Base-by-base conservation (phyloP, 2,329 filamentous ascomycete species). In the Cyanodermella asteris region DNA sequence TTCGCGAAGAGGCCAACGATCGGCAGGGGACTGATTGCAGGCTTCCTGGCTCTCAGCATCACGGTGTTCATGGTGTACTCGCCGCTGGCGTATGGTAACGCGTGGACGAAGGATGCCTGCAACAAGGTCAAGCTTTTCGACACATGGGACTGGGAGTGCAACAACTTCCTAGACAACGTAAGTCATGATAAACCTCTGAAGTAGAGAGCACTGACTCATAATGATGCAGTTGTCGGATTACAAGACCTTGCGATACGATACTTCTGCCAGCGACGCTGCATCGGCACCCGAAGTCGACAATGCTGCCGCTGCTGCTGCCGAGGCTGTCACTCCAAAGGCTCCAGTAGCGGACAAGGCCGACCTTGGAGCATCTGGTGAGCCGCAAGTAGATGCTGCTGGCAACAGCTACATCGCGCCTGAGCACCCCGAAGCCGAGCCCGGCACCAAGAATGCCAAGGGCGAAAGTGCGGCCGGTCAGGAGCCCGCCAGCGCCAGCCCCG, bases 111-210 rank as follows among this genome's bases (percentile, higher is more conserved):
- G 56, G 55, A 62, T 30, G 73, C 87, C 42, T 97, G 87, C 61
- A 71, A 68, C 37, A 69, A 68, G 28, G 72, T 87, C 32, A 94
- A 94, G 59, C 57, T 97, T 8, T 72, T 94, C 44, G 57, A 63
- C 30, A 72, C 69, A 2, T 97, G 87, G 87, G 87, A 97, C 46
- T 97, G 84, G 64, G 87, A 97, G 50, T 97, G 87, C 64, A 91
- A 91, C 49, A 82, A 66, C 31, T 97, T 97, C 57, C 59, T 73
- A 38, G 71, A 72, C 36, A 70, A 69, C 44, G 82, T 93, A 70
- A 76, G 77, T 72, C 7, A 10, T 13, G 1, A n/a, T 22, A 16
- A 16, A 7, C 11, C 9, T 5, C 24, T 28, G 11, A 27, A 13
- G 8, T 13, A 13, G 7, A 13, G 21, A 13, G 21, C 8, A 8